Evolutionary conservation across 345 rosid species (phyloP).

Genomic region (Sapria himalayana): DNA sequence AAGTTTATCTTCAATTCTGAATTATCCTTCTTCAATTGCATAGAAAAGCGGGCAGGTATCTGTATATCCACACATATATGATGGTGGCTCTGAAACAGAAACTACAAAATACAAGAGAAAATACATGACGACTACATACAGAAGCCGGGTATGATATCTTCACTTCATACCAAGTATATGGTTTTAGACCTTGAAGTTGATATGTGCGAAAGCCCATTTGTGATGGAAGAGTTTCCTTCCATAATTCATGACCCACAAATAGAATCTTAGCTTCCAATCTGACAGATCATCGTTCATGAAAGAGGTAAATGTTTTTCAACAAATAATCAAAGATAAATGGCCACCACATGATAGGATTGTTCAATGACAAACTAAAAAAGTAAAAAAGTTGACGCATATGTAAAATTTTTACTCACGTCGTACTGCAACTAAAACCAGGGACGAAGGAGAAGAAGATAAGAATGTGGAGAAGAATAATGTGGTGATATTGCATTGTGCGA

Average conservation of each 20-base stretch:
- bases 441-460: too few species aligned
- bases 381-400: too few species aligned
- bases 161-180: constrained; percentile 74
- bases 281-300: constrained; percentile 3
- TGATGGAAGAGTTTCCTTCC: constrained; percentile 43
- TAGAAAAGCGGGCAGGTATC: constrained; percentile 58
- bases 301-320: too few species aligned
- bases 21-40: constrained; percentile 34
- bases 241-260: constrained; percentile 44
- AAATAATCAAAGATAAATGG: too few species aligned
- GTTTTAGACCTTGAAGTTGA: constrained; percentile 38
- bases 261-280: constrained; percentile 23
- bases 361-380: too few species aligned
- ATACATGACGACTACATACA: constrained; percentile 33
- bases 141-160: constrained; percentile 98
- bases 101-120: constrained; percentile 2
- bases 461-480: too few species aligned
- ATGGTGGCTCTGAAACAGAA: constrained; percentile 8
- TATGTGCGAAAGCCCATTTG: constrained; percentile 39
- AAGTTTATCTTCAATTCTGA: constrained; percentile 11
- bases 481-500: too few species aligned
- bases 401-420: too few species aligned
- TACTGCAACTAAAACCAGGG: too few species aligned
- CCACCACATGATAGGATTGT: too few species aligned
- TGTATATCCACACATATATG: constrained; percentile 4